Conservation (phyloP, 805 yeast species). For the Schwanniomyces yamadae region DNA sequence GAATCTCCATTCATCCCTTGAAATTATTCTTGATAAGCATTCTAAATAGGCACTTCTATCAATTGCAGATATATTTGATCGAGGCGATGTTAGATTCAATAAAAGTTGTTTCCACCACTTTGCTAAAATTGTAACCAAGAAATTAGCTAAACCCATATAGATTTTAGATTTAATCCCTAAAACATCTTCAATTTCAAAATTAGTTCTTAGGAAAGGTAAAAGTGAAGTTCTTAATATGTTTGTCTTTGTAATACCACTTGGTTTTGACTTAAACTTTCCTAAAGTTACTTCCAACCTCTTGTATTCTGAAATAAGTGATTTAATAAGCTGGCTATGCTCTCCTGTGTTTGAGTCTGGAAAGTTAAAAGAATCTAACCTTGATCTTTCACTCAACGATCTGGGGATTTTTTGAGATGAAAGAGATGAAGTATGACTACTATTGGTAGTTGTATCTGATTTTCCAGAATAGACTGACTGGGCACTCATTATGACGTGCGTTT, state of each 20-base stretch:
- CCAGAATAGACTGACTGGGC: too few species aligned
- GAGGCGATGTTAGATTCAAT: conserved; percentile 18
- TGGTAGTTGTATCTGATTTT: too few species aligned
- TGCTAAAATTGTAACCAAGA: conserved; percentile 32
- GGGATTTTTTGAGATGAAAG: conserved; percentile 1
- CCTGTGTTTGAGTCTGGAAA: conserved; percentile 4
- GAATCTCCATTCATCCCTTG: conserved; percentile 46
- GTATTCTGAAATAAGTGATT: conserved; percentile 27
- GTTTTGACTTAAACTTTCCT: conserved; percentile 42
- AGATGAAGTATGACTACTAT: conserved; percentile 13
- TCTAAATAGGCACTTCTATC: conserved; percentile 56
- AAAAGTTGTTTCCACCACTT: conserved; percentile 59
- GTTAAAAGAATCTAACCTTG: conserved; percentile 1
- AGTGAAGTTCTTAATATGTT: conserved; percentile 49
- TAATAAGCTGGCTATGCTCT: conserved; percentile 14
- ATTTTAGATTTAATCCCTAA: conserved; percentile 21
- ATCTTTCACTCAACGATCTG: background rate
- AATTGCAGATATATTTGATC: conserved; percentile 35
- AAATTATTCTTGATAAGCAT: conserved; percentile 49
- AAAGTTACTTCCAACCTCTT: conserved; percentile 45
- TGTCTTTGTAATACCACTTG: conserved; percentile 38
- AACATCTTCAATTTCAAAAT: conserved; percentile 18
- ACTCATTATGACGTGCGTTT: too few species aligned
- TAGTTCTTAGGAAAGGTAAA: conserved; percentile 42
- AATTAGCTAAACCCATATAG: conserved; percentile 32